Evolutionary conservation across 2,329 filamentous ascomycete genomes (phyloP).

Genomic region (Diaporthe sp.): DNA sequence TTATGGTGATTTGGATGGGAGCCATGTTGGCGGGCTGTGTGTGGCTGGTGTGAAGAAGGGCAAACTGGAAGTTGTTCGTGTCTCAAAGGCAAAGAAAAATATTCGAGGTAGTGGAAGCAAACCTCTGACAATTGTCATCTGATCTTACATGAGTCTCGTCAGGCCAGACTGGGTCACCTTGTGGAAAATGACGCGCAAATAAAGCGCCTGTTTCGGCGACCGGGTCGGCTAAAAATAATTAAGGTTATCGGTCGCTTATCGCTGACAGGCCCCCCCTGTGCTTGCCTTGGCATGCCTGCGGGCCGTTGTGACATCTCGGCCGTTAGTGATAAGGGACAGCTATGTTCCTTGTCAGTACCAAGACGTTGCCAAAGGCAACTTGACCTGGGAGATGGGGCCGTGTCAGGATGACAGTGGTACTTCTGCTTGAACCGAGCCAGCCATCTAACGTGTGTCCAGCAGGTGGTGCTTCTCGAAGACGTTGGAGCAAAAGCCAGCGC

Average conservation of each 20-base stretch:
- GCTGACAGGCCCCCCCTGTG: constrained; percentile 6
- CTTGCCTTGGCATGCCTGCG: not conserved
- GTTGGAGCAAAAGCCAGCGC: too few relatives aligned
- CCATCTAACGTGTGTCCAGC: too few relatives aligned
- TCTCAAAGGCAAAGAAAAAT: not conserved
- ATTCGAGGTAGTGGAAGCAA: not conserved
- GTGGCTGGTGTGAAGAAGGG: not conserved
- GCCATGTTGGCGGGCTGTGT: constrained; percentile 61
- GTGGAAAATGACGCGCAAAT: constrained; percentile 39
- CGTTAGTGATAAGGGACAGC: too few relatives aligned
- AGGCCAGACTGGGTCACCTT: constrained; percentile 26
- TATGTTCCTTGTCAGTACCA: too few relatives aligned
- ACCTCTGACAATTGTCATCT: constrained; percentile 26
- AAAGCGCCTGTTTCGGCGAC: constrained; percentile 41
- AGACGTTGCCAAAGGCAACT: too few relatives aligned
- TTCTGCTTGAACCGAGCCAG: too few relatives aligned
- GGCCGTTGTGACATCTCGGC: not conserved
- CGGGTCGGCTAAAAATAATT: constrained; percentile 40
- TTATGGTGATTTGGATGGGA: constrained; percentile 90
- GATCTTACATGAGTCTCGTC: constrained; percentile 34
- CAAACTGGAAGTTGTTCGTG: not conserved
- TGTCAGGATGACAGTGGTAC: too few relatives aligned
- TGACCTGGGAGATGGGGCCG: too few relatives aligned
- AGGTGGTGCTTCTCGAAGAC: too few relatives aligned
- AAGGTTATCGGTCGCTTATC: constrained; percentile 41